Evolutionary conservation across 2,329 filamentous ascomycete genomes (phyloP).

Genomic region (Fusarium agapanthi): DNA sequence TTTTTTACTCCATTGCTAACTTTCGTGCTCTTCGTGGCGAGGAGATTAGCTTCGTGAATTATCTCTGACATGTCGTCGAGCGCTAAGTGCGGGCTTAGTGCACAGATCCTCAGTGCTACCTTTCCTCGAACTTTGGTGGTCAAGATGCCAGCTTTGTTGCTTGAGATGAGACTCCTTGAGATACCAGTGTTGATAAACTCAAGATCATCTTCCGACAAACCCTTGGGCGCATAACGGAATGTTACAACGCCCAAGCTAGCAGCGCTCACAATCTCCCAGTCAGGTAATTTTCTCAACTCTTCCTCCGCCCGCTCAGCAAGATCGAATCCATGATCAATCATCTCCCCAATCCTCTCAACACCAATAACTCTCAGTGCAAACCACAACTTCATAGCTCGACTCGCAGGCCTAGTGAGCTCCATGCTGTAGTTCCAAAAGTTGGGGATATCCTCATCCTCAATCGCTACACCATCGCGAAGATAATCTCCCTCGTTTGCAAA

Average conservation of each 20-base stretch:
- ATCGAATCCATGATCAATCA: conserved; percentile 39
- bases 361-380: conserved; percentile 37
- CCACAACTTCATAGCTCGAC: conserved; percentile 40
- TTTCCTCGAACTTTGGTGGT: conserved; percentile 7
- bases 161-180: conserved; percentile 9
- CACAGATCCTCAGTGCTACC: neutral
- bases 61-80: conserved; percentile 11
- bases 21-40: neutral
- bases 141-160: conserved; percentile 1
- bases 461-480: conserved; percentile 33
- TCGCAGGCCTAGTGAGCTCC: conserved; percentile 36
- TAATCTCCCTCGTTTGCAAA: conserved; percentile 40
- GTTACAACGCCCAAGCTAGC: conserved; percentile 36
- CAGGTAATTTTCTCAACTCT: conserved; percentile 12
- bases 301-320: conserved; percentile 34
- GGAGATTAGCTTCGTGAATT: neutral
- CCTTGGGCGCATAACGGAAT: conserved; percentile 28
- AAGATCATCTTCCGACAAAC: neutral
- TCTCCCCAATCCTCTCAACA: conserved; percentile 30
- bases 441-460: conserved; percentile 36
- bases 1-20: neutral
- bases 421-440: conserved; percentile 42
- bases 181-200: neutral
- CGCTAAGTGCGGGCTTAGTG: neutral
- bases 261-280: conserved; percentile 38